Percentiles rank a stretch among this genome's conserved stretches.
These are phyloP conservation scores for Zopfochytrium polystomum DNA, from an alignment of 371 early-diverging fungal genomes.

Conservation along the genomic window DNA sequence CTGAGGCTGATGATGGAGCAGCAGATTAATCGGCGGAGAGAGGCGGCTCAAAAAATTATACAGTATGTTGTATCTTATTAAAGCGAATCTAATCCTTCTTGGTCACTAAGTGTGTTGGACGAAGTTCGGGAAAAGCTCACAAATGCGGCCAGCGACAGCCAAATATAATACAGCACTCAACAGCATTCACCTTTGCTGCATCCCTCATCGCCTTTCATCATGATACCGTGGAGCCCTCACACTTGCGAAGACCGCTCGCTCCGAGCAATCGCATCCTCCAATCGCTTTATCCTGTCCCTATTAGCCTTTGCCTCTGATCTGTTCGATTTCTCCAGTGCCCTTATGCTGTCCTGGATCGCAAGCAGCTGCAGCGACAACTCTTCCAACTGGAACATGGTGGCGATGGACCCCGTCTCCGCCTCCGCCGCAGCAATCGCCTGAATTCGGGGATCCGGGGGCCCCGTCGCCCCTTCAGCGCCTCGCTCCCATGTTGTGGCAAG, in stretches of 20 bases:
- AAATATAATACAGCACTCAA: too few relatives aligned
- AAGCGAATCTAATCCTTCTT: background rate
- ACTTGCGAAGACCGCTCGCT: slow-evolving; percentile 8
- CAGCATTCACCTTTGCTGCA: background rate
- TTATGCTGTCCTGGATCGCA: slow-evolving; percentile 6
- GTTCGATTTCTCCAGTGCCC: slow-evolving; percentile 8
- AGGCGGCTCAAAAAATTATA: slow-evolving; percentile 51
- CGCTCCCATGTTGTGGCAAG: too few relatives aligned
- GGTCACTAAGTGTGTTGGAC: too few relatives aligned
- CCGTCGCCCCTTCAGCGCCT: too few relatives aligned
- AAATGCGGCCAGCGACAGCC: too few relatives aligned
- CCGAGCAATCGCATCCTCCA: slow-evolving; percentile 21
- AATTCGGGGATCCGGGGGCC: too few relatives aligned
- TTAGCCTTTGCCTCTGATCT: slow-evolving; percentile 15
- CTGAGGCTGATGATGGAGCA: slow-evolving; percentile 66
- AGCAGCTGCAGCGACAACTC: background rate
- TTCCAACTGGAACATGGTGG: too few relatives aligned
- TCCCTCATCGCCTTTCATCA: too few relatives aligned
- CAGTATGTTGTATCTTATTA: slow-evolving; percentile 41
- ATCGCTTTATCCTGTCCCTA: slow-evolving; percentile 14
- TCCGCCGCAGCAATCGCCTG: too few relatives aligned
- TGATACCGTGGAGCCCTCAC: too few relatives aligned
- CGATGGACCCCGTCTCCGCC: too few relatives aligned
- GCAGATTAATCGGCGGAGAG: slow-evolving; percentile 59
- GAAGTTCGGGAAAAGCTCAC: too few relatives aligned